Conservation (phyloP, 441 rosid genomes). For the Cnidoscolus chayamansa region DNA sequence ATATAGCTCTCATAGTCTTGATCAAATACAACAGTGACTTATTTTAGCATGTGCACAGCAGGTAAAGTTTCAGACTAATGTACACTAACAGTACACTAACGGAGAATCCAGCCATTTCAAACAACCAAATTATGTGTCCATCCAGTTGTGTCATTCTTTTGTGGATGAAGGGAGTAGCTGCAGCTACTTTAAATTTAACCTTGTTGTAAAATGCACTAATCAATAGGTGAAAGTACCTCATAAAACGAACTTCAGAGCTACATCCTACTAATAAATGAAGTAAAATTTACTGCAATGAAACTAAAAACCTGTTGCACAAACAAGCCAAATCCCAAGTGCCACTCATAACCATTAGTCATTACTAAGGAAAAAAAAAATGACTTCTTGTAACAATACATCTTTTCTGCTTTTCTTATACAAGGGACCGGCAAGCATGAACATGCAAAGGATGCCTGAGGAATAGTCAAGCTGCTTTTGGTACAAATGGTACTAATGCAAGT, state of each 20-base stretch:
- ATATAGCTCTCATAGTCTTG: neutral
- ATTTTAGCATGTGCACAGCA: neutral
- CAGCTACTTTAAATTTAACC: slow-evolving; percentile 2
- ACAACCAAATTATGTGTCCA: neutral
- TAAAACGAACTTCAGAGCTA: neutral
- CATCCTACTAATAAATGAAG: neutral
- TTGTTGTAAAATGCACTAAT: neutral
- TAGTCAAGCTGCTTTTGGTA: neutral
- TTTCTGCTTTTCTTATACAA: neutral
- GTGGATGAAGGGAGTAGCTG: neutral
- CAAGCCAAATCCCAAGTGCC: neutral
- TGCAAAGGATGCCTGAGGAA: neutral
- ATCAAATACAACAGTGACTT: neutral
- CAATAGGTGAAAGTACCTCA: neutral
- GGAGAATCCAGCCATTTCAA: neutral
- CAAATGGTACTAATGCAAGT: neutral
- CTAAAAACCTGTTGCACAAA: neutral
- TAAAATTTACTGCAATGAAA: neutral
- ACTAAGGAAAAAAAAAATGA: neutral
- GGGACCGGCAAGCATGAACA: neutral
- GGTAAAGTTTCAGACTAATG: neutral
- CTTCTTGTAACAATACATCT: neutral
- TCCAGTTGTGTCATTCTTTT: slow-evolving; percentile 1
- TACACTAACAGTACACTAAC: neutral
- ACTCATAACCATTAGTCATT: slow-evolving; percentile 1